Conservation (phyloP, 192 early-diverging fungal genomes). For the Gamsiella multidivaricata region DNA sequence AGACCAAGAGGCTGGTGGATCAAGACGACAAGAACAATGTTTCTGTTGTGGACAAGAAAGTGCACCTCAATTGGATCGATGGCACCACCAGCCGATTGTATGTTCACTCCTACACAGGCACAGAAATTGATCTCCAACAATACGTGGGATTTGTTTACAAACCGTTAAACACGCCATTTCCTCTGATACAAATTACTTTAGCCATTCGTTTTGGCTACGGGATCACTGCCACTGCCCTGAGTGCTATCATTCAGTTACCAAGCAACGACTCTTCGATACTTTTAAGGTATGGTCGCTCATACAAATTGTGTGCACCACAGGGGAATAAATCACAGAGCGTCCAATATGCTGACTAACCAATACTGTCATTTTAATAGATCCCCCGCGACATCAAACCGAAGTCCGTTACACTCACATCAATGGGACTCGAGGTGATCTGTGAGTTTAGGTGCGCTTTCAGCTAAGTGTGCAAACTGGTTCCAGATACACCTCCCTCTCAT, state of each 20-base stretch:
- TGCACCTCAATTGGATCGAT: slow-evolving; percentile 41
- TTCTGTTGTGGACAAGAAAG: slow-evolving; percentile 19
- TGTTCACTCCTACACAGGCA: not conserved
- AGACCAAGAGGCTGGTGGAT: slow-evolving; percentile 10
- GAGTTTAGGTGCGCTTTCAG: not conserved
- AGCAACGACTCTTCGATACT: slow-evolving; percentile 81
- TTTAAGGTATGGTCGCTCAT: slow-evolving; percentile 42
- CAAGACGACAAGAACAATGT: slow-evolving; percentile 15
- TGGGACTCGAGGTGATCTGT: slow-evolving; percentile 62
- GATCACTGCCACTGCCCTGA: slow-evolving; percentile 84
- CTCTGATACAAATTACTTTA: slow-evolving; percentile 18
- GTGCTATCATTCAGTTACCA: slow-evolving; percentile 82
- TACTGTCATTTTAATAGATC: slow-evolving; percentile 38
- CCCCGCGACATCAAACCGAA: slow-evolving; percentile 67
- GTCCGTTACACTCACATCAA: slow-evolving; percentile 44
- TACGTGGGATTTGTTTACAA: not conserved
- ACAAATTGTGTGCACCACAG: not conserved
- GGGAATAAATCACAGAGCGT: not conserved
- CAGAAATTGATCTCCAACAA: not conserved
- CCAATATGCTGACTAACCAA: not conserved
- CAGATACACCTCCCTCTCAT: too few relatives aligned
- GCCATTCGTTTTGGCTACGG: slow-evolving; percentile 82
- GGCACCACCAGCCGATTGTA: slow-evolving; percentile 49
- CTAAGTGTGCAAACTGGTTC: not conserved
- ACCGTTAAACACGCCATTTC: too few relatives aligned